Base-by-base conservation (phyloP, 371 early-diverging fungal species). In the Mucor indicus region DNA sequence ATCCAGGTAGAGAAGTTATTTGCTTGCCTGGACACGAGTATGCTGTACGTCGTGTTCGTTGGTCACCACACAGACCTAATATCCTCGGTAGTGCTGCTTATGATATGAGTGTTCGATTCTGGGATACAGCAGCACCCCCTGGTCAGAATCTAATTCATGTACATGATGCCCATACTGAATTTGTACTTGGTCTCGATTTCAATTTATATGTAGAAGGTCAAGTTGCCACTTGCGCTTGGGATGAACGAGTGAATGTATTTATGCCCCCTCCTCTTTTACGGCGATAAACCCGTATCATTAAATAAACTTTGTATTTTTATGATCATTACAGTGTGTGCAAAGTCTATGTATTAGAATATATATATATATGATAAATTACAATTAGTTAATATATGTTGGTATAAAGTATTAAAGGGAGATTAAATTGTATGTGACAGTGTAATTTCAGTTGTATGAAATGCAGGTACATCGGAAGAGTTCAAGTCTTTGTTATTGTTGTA, bases 151-250 rank as follows among this genome's bases (percentile, higher is more conserved):
- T 81, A 54, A 65, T 83, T 19, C 69, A 80, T 48, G 77, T 87
- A 8, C 84, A 85, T 44, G 91, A 92, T 56, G 75, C 75, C 22
- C 96, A 97, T 53, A 85, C 90, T 0, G 98, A 97, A 71, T 97
- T 97, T 80, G 96, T 92, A 15, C 73, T 95, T 25, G 98, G 96
- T 0, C 64, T 95, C 27, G 98, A 97, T 65, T 92, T 87, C 60
- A 88, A 85, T 53, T 64, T 96, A 50, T 95, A 90, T 64, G 53
- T 79, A 13, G 86, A 87, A 31, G 92, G 93, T 2, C 83, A 83
- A 54, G 69, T 95, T 22, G 95, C 93, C 7, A 92, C 96, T 0
- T 93, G 93, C 67, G 87, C 90, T 20, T 96, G 97, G 97, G 97
- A 96, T 62, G 95, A 95, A 65, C 68, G 64, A 23, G 79, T 96